phyloP scores from a whole-genome alignment of 768 basidiomycete species.

The Mycena floridula region DNA sequence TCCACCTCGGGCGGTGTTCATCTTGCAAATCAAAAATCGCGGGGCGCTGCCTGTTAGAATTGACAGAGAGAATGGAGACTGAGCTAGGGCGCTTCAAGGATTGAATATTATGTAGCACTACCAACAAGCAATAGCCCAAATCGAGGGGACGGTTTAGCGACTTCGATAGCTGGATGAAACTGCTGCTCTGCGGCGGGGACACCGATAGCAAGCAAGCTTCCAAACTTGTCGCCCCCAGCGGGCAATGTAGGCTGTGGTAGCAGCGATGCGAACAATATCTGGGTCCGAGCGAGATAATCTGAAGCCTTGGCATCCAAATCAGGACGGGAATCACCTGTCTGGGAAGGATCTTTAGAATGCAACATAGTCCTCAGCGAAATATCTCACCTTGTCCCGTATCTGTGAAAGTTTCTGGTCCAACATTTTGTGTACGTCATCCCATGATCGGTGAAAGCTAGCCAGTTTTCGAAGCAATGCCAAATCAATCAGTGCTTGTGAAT shows the following conservation, averaged over 20 bases:
- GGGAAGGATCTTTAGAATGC: neutral
- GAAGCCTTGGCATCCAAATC: constrained; percentile 8
- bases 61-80: too few species aligned
- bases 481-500: constrained; percentile 34
- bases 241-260: constrained; percentile 32
- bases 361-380: neutral
- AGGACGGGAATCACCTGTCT: neutral
- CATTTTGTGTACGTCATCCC: constrained; percentile 17
- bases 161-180: constrained; percentile 52
- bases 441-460: constrained; percentile 26
- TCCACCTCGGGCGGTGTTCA: too few species aligned
- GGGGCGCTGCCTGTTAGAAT: too few species aligned
- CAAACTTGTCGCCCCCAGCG: constrained; percentile 27
- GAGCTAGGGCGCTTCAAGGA: too few species aligned
- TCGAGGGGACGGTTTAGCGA: constrained; percentile 66
- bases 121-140: constrained; percentile 72
- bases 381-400: constrained; percentile 20
- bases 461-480: constrained; percentile 43
- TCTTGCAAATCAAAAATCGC: too few species aligned
- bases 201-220: constrained; percentile 47
- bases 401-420: constrained; percentile 23
- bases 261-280: constrained; percentile 55
- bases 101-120: constrained; percentile 22
- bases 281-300: constrained; percentile 49
- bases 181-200: constrained; percentile 45